Base-by-base conservation (phyloP, 768 basidiomycete species). In the Roridomyces roridus region DNA sequence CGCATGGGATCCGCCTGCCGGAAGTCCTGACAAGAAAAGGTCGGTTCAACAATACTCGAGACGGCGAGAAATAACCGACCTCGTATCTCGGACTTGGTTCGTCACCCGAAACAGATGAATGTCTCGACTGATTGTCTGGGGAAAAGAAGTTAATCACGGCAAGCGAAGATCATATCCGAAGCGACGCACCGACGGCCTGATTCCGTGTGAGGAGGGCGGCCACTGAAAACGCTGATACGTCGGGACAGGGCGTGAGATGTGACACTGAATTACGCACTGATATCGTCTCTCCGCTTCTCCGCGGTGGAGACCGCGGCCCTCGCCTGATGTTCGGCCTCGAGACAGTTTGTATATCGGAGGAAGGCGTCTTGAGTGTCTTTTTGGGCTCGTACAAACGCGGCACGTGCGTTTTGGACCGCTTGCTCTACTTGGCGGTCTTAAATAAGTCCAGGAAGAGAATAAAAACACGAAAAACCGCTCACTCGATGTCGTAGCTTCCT, bases 331-430 rank as follows among this genome's bases (percentile, higher is more conserved):
- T 91, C 89, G 11, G 82, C 73, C 64, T 91, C 88, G 17, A 90
- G 75, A 70, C 85, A 88, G 11, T 83, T 78, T 11, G 84, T 89
- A 64, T 91, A 91, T 46, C 83, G 75, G 67, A 85, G 77, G 65
- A 89, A 88, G 4, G 87, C 82, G 39, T 89, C 88, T 64, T 89
- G 86, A 0, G 87, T 86, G 46, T 89, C 87, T 65, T 86, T 84
- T 65, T 87, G 87, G 20, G 87, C 85, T 40, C 87, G 80, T 40
- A 79, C 64, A n/a, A 89, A 74, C 5, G 85, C 77, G 43, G 77
- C 76, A 28, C 87, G 85, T 18, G 86, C 81, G 46, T 80, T 82
- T 69, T 85, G 83, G 41, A 91, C 76, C 58, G 81, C 81, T 78
- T 86, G 58, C 23, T 59, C 58, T 59, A 18, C 12, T 20, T 3